Evolutionary conservation across 2,329 filamentous ascomycete species (phyloP).

Genomic region (Xylaria sp.): DNA sequence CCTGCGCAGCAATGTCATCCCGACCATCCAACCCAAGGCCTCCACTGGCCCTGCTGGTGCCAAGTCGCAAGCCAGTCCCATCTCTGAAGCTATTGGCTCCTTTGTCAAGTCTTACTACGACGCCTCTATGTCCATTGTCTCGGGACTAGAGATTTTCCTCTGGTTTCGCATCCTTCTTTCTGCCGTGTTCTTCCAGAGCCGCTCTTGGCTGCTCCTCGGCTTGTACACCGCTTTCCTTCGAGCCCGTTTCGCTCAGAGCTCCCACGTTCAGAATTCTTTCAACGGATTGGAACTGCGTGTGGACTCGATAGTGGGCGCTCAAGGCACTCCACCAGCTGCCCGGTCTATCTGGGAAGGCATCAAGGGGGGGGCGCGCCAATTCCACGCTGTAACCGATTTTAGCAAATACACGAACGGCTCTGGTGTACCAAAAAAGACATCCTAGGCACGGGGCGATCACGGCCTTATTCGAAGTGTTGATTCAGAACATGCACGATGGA

Average conservation of each 20-base stretch:
- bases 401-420: constrained; percentile 74
- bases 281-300: constrained; percentile 76
- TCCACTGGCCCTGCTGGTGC: constrained; percentile 64
- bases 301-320: constrained; percentile 84
- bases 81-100: constrained; percentile 84
- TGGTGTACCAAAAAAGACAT: constrained; percentile 72
- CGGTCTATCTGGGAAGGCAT: constrained; percentile 82
- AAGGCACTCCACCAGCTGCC: constrained; percentile 83
- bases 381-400: constrained; percentile 81
- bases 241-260: constrained; percentile 88
- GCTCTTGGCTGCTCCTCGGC: constrained; percentile 86
- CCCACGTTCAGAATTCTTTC: constrained; percentile 88
- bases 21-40: constrained; percentile 82
- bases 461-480: constrained; percentile 25
- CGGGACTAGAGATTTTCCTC: constrained; percentile 85
- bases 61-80: constrained; percentile 67
- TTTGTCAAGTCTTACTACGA: constrained; percentile 99
- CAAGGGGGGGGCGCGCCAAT: constrained; percentile 78
- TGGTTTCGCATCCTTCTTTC: constrained; percentile 85
- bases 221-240: constrained; percentile 94
- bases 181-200: constrained; percentile 86
- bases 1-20: constrained; percentile 91
- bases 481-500: constrained; percentile 39
- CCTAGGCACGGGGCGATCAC: constrained; percentile 52
- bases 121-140: constrained; percentile 91